Base-by-base conservation (phyloP, 352 stramenopile genomes). In the Globisporangium parvum region DNA sequence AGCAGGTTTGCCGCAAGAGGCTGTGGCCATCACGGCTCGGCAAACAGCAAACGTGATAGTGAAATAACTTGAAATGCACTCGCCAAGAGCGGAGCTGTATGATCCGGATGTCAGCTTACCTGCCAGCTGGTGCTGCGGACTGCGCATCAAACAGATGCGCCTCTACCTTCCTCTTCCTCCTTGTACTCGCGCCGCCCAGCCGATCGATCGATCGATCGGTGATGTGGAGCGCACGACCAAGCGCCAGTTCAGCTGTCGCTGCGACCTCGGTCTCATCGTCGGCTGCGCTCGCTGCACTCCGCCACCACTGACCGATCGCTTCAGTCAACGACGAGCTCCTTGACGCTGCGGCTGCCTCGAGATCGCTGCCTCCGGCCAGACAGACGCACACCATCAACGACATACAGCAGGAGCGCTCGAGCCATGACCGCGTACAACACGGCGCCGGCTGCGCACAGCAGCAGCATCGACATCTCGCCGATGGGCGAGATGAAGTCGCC, bases 401-500 rank as follows among this genome's bases (percentile, higher is more conserved):
- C 44, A 47, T 12, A 23, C 37, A 51, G 23, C 44, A 49, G 10
- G 17, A 33, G 17, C 39, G 39, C 18, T 0, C 4, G 18, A 6
- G 49, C 5, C 46, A 65, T 65, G 59, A 59, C 51, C 47, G 58
- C 47, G 45, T 68, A 48, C 42, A 45, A 56, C 21, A 23, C 50
- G 6, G 21, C 33, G 17, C 39, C 35, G 23, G 21, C 39, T 15
- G 49, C 17, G 8, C 6, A 51, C 44, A 41, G 21, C 15, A 18
- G 45, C 41, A 55, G 55, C 35, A 59, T 64, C 55, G 47, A 56
- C 51, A 54, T 66, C 47, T 56, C 53, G n/a, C 47, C 51, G 40
- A 47, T 50, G 50, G 59, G 59, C 21, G 61, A 73, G 33, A 63
- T 69, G 51, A 85, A 68, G 47, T 67, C 62, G 11, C 76, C 69